Base-by-base conservation (phyloP, 2,329 filamentous ascomycete species). In the Penicillium decumbens region DNA sequence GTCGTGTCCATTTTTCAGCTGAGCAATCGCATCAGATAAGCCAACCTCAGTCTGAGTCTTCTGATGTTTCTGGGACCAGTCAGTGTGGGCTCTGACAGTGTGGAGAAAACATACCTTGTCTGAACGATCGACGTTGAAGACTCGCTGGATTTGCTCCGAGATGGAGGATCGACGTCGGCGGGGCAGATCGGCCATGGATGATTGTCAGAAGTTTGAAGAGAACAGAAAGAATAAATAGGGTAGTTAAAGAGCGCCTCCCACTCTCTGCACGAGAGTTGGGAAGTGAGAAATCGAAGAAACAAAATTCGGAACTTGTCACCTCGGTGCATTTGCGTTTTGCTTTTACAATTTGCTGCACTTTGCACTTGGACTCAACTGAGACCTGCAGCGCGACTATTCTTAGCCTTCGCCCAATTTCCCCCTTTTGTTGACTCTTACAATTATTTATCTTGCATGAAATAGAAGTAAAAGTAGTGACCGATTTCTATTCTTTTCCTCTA, bases 81-180 rank as follows among this genome's bases (percentile, higher is more conserved):
- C 9, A 57, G 43, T 28, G 18, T 37, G 18, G 15, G 15, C 8
- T 13, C 25, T 23, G 20, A 3, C 20, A 23, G 15, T 37, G 3
- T 41, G n/a, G 29, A 6, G 12, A 5, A 3, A 9, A 8, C 46
- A 37, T 51, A 59, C 58, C 43, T 58, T 56, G 15, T 52, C 49
- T 20, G 49, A 48, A 28, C 52, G 51, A 49, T 58, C 56, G 20
- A 45, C 49, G 40, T 47, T 45, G 23, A 61, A 50, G 5, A 55
- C 56, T 7, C 59, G 59, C 15, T 59, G 56, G 23, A 61, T 50
- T 23, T 57, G 57, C 25, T 53, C 51, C 4, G 59, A 55, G 43
- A 61, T 53, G 33, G 59, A 61, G 28, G 59, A 59, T 58, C 56
- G 49, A 23, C 58, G 57, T 41, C 50, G 45, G 56, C 58, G 54